Percentiles rank a stretch among this genome's conserved stretches.
phyloP scores from a whole-genome alignment of 106 monocot genomes.

The Platanthera zijinensis region DNA sequence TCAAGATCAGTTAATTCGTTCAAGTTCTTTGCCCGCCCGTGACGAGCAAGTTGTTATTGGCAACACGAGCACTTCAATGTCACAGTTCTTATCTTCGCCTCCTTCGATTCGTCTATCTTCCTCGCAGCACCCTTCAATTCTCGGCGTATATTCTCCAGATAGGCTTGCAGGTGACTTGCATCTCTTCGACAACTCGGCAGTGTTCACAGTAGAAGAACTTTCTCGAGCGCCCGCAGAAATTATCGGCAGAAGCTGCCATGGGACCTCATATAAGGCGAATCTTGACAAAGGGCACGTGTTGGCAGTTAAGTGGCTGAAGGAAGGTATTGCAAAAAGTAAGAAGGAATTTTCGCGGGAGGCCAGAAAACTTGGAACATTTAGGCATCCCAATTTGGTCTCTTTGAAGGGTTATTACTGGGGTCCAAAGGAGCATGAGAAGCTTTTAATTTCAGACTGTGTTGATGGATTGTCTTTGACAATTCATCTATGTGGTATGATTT shows the following conservation, averaged over 20 bases:
- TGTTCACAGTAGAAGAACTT: conserved; percentile 61
- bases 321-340: conserved; percentile 61
- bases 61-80: conserved; percentile 15
- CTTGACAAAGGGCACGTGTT: conserved; percentile 48
- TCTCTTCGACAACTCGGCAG: conserved; percentile 46
- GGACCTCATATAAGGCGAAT: conserved; percentile 64
- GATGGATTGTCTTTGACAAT: conserved; percentile 34
- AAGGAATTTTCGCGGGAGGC: conserved; percentile 74
- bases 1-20: conserved; percentile 25
- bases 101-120: conserved; percentile 12
- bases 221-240: conserved; percentile 79
- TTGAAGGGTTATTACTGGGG: conserved; percentile 76
- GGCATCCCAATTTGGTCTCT: conserved; percentile 61
- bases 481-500: conserved; percentile 48
- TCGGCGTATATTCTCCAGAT: conserved; percentile 57
- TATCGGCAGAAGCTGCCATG: conserved; percentile 79
- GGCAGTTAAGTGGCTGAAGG: conserved; percentile 68
- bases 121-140: conserved; percentile 13
- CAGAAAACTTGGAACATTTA: conserved; percentile 59
- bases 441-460: conserved; percentile 63
- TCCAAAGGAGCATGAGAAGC: conserved; percentile 67
- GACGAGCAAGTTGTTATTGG: conserved; percentile 13
- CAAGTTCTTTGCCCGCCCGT: conserved; percentile 20
- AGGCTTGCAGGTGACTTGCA: conserved; percentile 67
- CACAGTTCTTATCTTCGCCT: conserved; percentile 32